Conservation (phyloP, 2,329 filamentous ascomycete species). For the Periconia macrospinosa region DNA sequence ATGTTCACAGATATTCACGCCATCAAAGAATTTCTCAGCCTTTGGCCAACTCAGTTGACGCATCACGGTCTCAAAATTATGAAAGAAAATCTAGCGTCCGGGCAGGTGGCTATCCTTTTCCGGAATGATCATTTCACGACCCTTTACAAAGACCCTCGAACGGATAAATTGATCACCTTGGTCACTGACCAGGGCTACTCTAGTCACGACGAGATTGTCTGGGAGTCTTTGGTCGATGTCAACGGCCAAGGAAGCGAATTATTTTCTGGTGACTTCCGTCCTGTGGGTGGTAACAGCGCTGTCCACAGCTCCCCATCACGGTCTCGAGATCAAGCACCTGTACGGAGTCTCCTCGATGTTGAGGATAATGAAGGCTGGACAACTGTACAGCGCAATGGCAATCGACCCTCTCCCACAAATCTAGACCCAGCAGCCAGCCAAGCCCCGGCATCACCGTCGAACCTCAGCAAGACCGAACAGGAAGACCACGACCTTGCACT, state of each 20-base stretch:
- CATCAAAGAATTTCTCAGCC: slow-evolving; percentile 80
- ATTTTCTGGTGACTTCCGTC: slow-evolving; percentile 85
- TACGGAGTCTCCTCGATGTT: slow-evolving; percentile 30
- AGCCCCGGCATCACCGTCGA: slow-evolving; percentile 23
- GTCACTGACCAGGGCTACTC: slow-evolving; percentile 94
- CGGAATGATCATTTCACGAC: slow-evolving; percentile 97
- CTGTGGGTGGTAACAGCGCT: slow-evolving; percentile 65
- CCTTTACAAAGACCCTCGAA: slow-evolving; percentile 82
- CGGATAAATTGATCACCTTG: slow-evolving; percentile 73
- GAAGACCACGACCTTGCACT: slow-evolving; percentile 83
- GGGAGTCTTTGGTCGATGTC: slow-evolving; percentile 90
- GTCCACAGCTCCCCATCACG: slow-evolving; percentile 9
- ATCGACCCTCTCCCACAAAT: slow-evolving; percentile 16
- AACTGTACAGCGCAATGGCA: slow-evolving; percentile 51
- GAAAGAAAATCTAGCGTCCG: slow-evolving; percentile 68
- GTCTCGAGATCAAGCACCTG: slow-evolving; percentile 28
- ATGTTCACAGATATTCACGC: slow-evolving; percentile 79
- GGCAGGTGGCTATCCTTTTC: slow-evolving; percentile 87
- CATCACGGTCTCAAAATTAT: slow-evolving; percentile 77
- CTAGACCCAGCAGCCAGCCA: slow-evolving; percentile 13
- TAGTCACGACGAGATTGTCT: slow-evolving; percentile 86
- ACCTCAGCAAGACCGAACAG: slow-evolving; percentile 64
- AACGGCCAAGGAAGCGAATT: slow-evolving; percentile 82
- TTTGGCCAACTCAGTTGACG: slow-evolving; percentile 85
- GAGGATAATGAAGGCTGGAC: slow-evolving; percentile 57